Evolutionary conservation across 1,284 basidiomycete species (phyloP), one percentile per base, ranked within the genome.

Genomic region (Omphalotus olearius): DNA sequence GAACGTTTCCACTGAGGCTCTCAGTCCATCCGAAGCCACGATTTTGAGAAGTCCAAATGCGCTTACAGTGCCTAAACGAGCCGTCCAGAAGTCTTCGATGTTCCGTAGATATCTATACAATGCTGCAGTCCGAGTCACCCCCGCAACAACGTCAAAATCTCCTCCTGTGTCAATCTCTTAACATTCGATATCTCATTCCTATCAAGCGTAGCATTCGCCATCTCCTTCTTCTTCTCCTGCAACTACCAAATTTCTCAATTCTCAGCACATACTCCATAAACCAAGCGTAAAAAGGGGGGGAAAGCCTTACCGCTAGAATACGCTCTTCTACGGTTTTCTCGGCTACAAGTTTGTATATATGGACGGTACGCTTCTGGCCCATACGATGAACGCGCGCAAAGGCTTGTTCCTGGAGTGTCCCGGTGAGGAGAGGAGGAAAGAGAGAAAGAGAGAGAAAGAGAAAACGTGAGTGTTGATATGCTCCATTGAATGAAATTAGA

Each of bases 351-450:
- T 83, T 84, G 69, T 76, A 81, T 46, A 85, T 78, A 55, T 75
- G 69, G 33, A 84, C 81, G 48, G 75, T 69, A 5, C 72, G 68
- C 26, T 66, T 74, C 62, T 84, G 82, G 1, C 82, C 81, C 17
- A 81, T 68, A n/a, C 78, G 69, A 63, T 82, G 80, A 0, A 78
- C 79, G 28, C 83, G 74, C 60, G 82, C 83, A 53, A 83, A 83
- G 0, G 82, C 82, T 64, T 83, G 80, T 54, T 75, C 71, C 62
- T 64, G 40, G 28, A 11, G 26, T 47, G 23, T 45, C 23, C 10
- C n/a, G n/a, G n/a, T n/a, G n/a, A n/a, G n/a, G n/a, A n/a, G n/a
- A n/a, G n/a, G n/a, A n/a, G n/a, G n/a, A n/a, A n/a, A n/a, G 23
- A 23, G 23, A 3, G 23, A 23, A 23, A 3, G 3, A 2, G 23